These are phyloP conservation scores for Xylariaceae sp. DNA, from an alignment of 2,329 filamentous ascomycete species.

Conservation along the genomic window DNA sequence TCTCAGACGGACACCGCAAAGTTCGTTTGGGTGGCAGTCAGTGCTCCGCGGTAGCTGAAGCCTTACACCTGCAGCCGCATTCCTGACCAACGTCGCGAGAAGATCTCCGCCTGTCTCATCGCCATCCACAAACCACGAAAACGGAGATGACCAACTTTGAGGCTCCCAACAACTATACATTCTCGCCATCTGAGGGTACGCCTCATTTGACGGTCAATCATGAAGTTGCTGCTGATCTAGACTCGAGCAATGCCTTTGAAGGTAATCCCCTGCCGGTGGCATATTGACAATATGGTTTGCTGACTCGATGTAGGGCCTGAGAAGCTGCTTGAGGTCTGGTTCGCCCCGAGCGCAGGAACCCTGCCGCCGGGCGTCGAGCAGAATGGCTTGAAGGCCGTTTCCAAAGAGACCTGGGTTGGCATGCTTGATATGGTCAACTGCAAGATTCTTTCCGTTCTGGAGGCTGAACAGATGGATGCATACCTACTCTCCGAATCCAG, in stretches of 20 bases:
- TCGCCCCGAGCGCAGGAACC: conserved; percentile 68
- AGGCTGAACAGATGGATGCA: conserved; percentile 89
- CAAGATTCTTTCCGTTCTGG: conserved; percentile 90
- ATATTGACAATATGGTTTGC: conserved; percentile 1
- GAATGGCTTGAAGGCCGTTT: conserved; percentile 77
- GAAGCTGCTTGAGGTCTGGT: conserved; percentile 98
- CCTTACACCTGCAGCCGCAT: conserved; percentile 16
- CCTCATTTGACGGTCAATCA: conserved; percentile 95
- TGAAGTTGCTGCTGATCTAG: conserved; percentile 84
- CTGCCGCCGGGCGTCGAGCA: conserved; percentile 64
- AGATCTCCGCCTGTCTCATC: conserved; percentile 12
- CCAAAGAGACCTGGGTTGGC: conserved; percentile 79
- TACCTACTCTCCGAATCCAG: conserved; percentile 97
- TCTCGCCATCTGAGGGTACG: conserved; percentile 74
- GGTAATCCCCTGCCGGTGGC: conserved; percentile 38
- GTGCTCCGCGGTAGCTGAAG: conserved; percentile 72
- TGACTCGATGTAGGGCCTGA: conserved; percentile 61
- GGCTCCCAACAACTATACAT: conserved; percentile 73
- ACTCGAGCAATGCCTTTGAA: conserved; percentile 95
- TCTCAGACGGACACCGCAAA: conserved; percentile 89
- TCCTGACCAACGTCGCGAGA: conserved; percentile 9
- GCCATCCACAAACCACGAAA: conserved; percentile 14
- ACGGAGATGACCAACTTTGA: conserved; percentile 78
- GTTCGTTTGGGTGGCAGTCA: conserved; percentile 97
- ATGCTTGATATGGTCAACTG: conserved; percentile 99